Evolutionary conservation across 2,329 filamentous ascomycete species (phyloP), one percentile per base, ranked within the genome.

Genomic region (Ophiostoma quercus): DNA sequence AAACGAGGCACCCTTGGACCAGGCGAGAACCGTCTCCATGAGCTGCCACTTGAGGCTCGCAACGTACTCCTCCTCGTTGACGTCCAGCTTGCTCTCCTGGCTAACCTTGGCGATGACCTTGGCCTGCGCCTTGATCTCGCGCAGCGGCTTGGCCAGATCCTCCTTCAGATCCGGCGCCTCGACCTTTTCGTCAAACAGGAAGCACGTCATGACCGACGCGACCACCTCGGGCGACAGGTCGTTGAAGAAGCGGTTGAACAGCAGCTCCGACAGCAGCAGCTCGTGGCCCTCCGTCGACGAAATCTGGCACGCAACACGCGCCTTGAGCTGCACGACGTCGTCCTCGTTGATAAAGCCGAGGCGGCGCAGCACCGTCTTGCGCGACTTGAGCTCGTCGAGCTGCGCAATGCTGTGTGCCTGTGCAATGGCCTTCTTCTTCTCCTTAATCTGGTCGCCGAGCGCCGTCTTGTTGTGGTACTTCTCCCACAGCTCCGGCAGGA

Each of bases 211-310:
- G 6, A 94, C 88, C 0, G 94, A 87, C 0, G 95, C 95, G 75
- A 90, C 92, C 74, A 94, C 86, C 79, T 98, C 94, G 0, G 95
- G 93, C 0, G 89, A 89, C 62, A 98, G 83, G 77, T 97, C 94
- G 78, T 98, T 99, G 85, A 99, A 99, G 84, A 97, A 98, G 54
- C 94, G 88, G 79, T 98, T 96, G 80, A 99, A 98, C 0, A 99
- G 85, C 37, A 99, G 84, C 79, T 99, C 95, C 14, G 92, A 93
- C 5, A 99, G 85, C 73, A 99, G 88, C 60, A 99, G 84, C 78
- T 99, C 96, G 76, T 99, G 95, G 47, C 94, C 95, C 74, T 90
- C 87, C 1, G 87, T 90, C 0, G 94, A 97, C 73, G 92, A 97
- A 74, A 99, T 98, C 81, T 99, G 94, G 80, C 95, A 99, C 1